Evolutionary conservation across 352 stramenopile genomes (phyloP).

Genomic region (Globisporangium yorkense): DNA sequence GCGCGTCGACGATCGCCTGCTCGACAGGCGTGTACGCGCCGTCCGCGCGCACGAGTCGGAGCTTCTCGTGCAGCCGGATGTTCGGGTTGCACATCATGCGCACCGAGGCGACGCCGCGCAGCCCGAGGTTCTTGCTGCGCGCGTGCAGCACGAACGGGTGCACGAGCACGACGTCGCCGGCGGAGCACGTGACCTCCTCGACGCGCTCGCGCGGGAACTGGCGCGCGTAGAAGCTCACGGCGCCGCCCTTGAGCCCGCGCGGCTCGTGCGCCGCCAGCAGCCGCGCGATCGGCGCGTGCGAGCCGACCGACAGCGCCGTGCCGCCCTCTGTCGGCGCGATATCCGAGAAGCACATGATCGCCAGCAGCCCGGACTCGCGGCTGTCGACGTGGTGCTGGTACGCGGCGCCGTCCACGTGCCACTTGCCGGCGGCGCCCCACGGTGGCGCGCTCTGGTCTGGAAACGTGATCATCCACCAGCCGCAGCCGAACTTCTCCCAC

Average conservation of each 20-base stretch:
- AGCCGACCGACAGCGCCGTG: slow-evolving; percentile 61
- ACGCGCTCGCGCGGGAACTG: slow-evolving; percentile 24
- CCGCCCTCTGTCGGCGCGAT: slow-evolving; percentile 54
- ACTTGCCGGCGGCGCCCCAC: slow-evolving; percentile 67
- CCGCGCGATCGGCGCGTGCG: slow-evolving; percentile 49
- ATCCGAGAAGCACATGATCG: slow-evolving; percentile 83
- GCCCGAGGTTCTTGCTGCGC: slow-evolving; percentile 60
- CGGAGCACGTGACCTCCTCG: slow-evolving; percentile 59
- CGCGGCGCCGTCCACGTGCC: slow-evolving; percentile 74
- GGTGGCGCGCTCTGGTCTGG: slow-evolving; percentile 37
- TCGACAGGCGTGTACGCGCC: slow-evolving; percentile 38
- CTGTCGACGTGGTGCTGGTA: slow-evolving; percentile 75
- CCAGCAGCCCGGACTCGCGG: slow-evolving; percentile 55
- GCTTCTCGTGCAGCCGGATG: slow-evolving; percentile 33
- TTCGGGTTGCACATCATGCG: slow-evolving; percentile 75
- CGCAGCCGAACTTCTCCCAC: slow-evolving; percentile 69
- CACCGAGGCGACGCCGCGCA: slow-evolving; percentile 43
- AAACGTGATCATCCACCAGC: slow-evolving; percentile 86
- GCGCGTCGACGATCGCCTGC: slow-evolving; percentile 29
- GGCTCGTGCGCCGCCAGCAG: slow-evolving; percentile 46
- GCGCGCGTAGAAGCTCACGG: slow-evolving; percentile 39
- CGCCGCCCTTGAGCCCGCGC: slow-evolving; percentile 52
- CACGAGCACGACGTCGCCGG: slow-evolving; percentile 74
- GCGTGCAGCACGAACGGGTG: slow-evolving; percentile 78
- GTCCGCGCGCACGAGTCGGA: slow-evolving; percentile 33